A percentile compares a stretch with the other conserved stretches of the same genome.
These are phyloP conservation scores for Fusarium fracticaudum DNA, from an alignment of 2,329 filamentous ascomycete species.

Conservation along the genomic window DNA sequence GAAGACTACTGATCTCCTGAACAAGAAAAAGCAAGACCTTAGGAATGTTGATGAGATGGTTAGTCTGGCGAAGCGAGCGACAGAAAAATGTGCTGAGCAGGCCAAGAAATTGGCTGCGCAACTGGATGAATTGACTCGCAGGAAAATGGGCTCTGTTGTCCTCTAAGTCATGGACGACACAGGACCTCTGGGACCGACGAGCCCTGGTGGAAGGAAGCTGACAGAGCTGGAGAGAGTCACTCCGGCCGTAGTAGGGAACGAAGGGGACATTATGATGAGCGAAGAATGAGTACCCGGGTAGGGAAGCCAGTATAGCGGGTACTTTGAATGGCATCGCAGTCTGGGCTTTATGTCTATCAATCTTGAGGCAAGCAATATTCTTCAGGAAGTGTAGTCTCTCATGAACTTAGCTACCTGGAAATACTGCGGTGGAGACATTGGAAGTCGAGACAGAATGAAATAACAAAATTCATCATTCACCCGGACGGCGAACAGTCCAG, in stretches of 20 bases:
- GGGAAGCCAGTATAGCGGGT: not conserved
- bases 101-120: not conserved
- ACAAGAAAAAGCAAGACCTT: not conserved
- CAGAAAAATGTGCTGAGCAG: not conserved
- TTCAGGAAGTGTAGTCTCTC: not conserved
- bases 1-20: not conserved
- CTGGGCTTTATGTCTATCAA: not conserved
- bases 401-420: not conserved
- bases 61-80: not conserved
- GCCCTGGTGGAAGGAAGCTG: not conserved
- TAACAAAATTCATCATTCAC: not conserved
- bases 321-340: not conserved
- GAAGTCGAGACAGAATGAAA: not conserved
- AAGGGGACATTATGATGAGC: not conserved
- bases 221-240: not conserved
- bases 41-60: not conserved
- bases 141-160: not conserved
- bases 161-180: not conserved
- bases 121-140: not conserved
- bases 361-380: no score
- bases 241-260: not conserved
- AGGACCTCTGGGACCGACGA: no score
- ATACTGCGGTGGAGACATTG: rapidly evolving
- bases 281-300: not conserved
- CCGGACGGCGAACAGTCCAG: not conserved